These are phyloP conservation scores for Plasmodium inui DNA, from an alignment of 169 alveolate genomes.

Conservation along the genomic window DNA sequence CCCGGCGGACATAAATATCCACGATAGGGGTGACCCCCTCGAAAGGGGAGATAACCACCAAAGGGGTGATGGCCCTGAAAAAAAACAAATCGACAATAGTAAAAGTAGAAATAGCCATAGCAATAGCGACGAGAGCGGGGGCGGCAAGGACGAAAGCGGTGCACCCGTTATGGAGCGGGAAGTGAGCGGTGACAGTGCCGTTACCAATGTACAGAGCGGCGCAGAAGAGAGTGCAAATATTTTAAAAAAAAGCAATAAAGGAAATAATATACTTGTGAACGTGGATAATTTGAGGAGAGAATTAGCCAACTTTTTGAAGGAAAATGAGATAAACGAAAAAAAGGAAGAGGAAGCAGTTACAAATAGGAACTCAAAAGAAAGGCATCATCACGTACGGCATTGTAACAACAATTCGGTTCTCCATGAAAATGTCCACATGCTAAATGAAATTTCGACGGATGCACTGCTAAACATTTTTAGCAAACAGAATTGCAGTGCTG, in stretches of 20 bases:
- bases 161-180: background rate
- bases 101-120: background rate
- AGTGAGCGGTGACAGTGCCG: background rate
- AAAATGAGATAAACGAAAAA: conserved; percentile 1
- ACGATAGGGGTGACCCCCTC: background rate
- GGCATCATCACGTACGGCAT: background rate
- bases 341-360: background rate
- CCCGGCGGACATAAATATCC: background rate
- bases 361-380: conserved; percentile 16
- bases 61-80: background rate
- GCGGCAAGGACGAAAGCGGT: background rate
- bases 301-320: background rate
- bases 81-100: background rate
- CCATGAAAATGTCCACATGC: conserved; percentile 4
- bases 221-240: background rate
- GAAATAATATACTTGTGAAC: background rate
- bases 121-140: background rate
- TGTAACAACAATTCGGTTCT: background rate
- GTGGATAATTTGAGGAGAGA: conserved; percentile 7
- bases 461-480: background rate
- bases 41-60: background rate
- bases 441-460: background rate
- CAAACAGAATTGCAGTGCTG: background rate
- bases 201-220: background rate
- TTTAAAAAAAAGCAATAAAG: conserved; percentile 12